These are phyloP conservation scores for Fusarium pseudocircinatum DNA, from an alignment of 2,329 filamentous ascomycete species.

Conservation along the genomic window DNA sequence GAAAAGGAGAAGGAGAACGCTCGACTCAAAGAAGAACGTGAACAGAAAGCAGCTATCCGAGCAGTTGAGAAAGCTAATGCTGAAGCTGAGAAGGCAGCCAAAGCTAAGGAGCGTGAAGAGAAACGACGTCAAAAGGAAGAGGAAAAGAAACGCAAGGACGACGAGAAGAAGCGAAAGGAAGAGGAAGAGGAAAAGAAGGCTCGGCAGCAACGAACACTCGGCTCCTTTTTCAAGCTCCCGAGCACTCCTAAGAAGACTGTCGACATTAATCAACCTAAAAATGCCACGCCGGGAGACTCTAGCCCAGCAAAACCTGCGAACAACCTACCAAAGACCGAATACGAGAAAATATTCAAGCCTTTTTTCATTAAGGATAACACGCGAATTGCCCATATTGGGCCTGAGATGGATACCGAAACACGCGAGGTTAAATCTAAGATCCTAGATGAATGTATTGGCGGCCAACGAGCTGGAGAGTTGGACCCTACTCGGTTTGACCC, in stretches of 20 bases:
- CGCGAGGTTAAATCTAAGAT: constrained; percentile 60
- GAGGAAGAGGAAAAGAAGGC: constrained; percentile 64
- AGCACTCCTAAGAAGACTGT: constrained; percentile 55
- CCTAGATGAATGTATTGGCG: constrained; percentile 62
- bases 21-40: constrained; percentile 52
- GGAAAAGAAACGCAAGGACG: constrained; percentile 52
- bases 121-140: constrained; percentile 50
- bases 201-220: constrained; percentile 58
- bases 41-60: constrained; percentile 42
- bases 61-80: constrained; percentile 46
- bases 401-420: constrained; percentile 67
- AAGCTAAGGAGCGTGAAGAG: constrained; percentile 52
- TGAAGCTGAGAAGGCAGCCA: constrained; percentile 51
- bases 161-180: constrained; percentile 56
- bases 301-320: constrained; percentile 21
- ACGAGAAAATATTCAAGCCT: constrained; percentile 77
- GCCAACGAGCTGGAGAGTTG: constrained; percentile 56
- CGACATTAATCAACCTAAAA: constrained; percentile 45
- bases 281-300: constrained; percentile 44
- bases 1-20: constrained; percentile 51
- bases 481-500: constrained; percentile 55
- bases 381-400: constrained; percentile 70
- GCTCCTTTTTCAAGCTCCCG: constrained; percentile 57
- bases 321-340: constrained; percentile 58
- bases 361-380: constrained; percentile 83